Evolutionary conservation across 1,284 basidiomycete genomes (phyloP), one percentile per base, ranked within the genome.

Genomic region (Ustilago hordei): DNA sequence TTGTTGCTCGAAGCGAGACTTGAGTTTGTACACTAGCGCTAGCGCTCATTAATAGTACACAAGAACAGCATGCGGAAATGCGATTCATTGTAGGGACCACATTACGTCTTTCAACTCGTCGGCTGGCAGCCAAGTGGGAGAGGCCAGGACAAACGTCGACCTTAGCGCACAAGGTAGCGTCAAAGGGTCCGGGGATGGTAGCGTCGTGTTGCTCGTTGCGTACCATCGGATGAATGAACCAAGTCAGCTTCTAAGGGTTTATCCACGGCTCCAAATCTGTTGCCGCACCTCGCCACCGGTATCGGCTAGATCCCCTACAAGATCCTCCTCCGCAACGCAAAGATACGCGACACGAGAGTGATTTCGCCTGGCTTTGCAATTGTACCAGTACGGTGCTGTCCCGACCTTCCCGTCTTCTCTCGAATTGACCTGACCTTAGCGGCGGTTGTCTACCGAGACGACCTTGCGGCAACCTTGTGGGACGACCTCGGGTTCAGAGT

Each of bases 11-110:
- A 45, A 45, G 43, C 43, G 43, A 45, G 43, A 45, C 43, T 6
- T 45, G 43, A 45, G n/a, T 45, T 45, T 45, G n/a, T n/a, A 19
- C 43, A 19, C 43, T 45, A 45, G 19, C 43, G 43, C 43, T 45
- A 45, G 43, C n/a, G 43, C 43, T 45, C 43, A 45, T 28, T 28
- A 28, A 28, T 28, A 28, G 23, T 28, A 45, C n/a, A 8, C n/a
- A 11, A 45, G 5, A 11, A 8, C 43, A 45, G 7, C n/a, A 19
- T 45, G 43, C 19, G 43, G 7, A 17, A 19, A 45, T 7, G 6
- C 43, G 43, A 7, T 45, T 19, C n/a, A 19, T 19, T 45, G 19
- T 45, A 17, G 43, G n/a, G 7, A 15, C 36, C 13, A 17, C 17
- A 15, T 15, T 11, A 45, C 43, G 6, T 45, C 43, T 45, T 45